Percentiles rank a stretch among this genome's conserved stretches.
phyloP scores from a whole-genome alignment of 352 stramenopile species.

The Achlya hypogyna region DNA sequence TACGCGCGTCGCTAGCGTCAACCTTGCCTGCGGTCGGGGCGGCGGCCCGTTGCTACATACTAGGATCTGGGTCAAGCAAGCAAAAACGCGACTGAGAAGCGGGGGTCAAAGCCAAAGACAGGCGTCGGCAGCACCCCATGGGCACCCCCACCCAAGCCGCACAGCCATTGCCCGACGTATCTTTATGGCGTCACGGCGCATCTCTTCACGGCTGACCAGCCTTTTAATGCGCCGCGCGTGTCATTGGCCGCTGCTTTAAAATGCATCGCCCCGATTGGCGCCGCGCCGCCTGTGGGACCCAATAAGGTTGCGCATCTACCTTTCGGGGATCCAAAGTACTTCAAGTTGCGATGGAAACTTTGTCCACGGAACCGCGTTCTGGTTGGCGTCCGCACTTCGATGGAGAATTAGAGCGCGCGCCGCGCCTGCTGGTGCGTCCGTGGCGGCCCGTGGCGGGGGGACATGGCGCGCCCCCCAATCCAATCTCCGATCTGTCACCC shows the following conservation, averaged over 20 bases:
- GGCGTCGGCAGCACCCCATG: too few species aligned
- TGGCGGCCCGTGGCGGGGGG: too few species aligned
- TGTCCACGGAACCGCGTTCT: neutral
- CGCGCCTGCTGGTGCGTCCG: too few species aligned
- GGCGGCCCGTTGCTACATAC: too few species aligned
- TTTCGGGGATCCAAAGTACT: neutral
- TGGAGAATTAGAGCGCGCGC: neutral
- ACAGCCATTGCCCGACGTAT: neutral
- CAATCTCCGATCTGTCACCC: neutral
- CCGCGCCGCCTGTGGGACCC: neutral
- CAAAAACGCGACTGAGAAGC: too few species aligned
- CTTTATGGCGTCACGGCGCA: neutral
- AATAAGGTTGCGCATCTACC: neutral
- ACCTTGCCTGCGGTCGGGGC: too few species aligned
- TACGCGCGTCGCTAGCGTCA: too few species aligned
- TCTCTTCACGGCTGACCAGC: neutral
- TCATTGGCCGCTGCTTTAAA: constrained; percentile 2
- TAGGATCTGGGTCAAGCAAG: too few species aligned
- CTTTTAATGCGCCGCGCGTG: neutral
- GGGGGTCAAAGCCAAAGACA: too few species aligned
- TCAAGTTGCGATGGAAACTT: constrained; percentile 1
- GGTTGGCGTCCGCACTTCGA: too few species aligned
- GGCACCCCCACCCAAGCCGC: too few species aligned
- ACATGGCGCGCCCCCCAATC: too few species aligned
- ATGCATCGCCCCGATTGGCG: neutral